Evolutionary conservation across 75 land plant species (phyloP).

Genomic region (Cryptomeria japonica): DNA sequence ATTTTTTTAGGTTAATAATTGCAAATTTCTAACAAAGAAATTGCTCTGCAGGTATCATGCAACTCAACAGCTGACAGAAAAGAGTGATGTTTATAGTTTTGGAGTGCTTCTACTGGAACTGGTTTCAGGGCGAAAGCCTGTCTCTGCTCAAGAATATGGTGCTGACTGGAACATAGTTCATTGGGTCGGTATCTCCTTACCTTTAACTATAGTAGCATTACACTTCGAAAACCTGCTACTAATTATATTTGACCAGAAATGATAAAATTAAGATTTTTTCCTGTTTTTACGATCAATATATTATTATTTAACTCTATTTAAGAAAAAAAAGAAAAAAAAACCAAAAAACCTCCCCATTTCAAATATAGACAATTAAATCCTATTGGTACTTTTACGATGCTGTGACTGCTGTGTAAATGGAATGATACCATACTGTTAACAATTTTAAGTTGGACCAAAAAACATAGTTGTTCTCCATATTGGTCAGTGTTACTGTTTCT

Average conservation of each 20-base stretch:
- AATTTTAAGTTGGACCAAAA: background rate
- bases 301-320: no score
- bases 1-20: background rate
- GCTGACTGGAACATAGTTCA: constrained; percentile 61
- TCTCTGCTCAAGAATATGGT: constrained; percentile 54
- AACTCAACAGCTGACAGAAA: constrained; percentile 53
- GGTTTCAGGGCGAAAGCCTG: constrained; percentile 59
- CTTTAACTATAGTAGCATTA: background rate
- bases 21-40: background rate
- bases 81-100: constrained; percentile 74
- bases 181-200: constrained; percentile 37
- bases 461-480: background rate
- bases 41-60: constrained; percentile 38
- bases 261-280: no score
- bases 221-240: no score
- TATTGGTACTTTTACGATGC: no score
- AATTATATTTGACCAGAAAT: no score
- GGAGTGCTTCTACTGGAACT: constrained; percentile 61
- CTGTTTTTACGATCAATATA: no score
- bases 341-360: no score
- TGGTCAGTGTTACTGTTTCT: background rate
- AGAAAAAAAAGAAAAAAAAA: no score
- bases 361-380: no score
- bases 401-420: no score
- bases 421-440: no score